Conservation (phyloP, 129 eudicot species). For the Mikania micrantha region DNA sequence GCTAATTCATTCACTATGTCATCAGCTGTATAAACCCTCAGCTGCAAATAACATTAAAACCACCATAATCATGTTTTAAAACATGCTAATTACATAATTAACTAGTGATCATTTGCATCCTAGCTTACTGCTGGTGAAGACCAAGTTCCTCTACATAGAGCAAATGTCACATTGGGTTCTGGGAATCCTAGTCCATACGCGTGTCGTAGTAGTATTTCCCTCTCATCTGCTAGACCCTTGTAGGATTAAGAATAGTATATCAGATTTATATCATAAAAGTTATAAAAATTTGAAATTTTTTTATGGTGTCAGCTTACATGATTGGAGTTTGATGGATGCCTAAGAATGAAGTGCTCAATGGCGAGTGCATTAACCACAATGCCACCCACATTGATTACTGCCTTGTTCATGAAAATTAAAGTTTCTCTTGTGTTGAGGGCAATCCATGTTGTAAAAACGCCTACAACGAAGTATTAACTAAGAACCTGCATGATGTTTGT, state of each 20-base stretch:
- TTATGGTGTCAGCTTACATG: slow-evolving; percentile 43
- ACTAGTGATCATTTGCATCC: slow-evolving; percentile 10
- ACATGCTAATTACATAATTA: neutral
- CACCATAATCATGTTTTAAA: neutral
- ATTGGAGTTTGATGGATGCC: slow-evolving; percentile 56
- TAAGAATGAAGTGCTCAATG: slow-evolving; percentile 80
- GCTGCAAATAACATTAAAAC: slow-evolving; percentile 31
- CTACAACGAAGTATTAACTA: slow-evolving; percentile 23
- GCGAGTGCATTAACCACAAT: slow-evolving; percentile 76
- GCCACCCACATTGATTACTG: slow-evolving; percentile 82
- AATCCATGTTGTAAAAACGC: slow-evolving; percentile 87
- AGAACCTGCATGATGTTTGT: neutral
- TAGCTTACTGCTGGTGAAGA: slow-evolving; percentile 89
- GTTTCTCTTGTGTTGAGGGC: slow-evolving; percentile 79
- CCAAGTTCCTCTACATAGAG: slow-evolving; percentile 92
- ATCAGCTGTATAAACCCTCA: slow-evolving; percentile 65
- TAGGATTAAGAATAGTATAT: slow-evolving; percentile 13
- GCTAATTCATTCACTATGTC: slow-evolving; percentile 74
- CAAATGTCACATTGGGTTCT: slow-evolving; percentile 92
- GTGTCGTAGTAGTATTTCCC: slow-evolving; percentile 72
- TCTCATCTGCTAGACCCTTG: slow-evolving; percentile 63
- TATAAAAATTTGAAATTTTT: neutral
- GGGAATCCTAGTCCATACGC: slow-evolving; percentile 87
- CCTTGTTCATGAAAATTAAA: slow-evolving; percentile 77
- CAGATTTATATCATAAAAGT: neutral